phyloP scores from a whole-genome alignment of 768 basidiomycete genomes.

The Leccinum olivaceopallidum region DNA sequence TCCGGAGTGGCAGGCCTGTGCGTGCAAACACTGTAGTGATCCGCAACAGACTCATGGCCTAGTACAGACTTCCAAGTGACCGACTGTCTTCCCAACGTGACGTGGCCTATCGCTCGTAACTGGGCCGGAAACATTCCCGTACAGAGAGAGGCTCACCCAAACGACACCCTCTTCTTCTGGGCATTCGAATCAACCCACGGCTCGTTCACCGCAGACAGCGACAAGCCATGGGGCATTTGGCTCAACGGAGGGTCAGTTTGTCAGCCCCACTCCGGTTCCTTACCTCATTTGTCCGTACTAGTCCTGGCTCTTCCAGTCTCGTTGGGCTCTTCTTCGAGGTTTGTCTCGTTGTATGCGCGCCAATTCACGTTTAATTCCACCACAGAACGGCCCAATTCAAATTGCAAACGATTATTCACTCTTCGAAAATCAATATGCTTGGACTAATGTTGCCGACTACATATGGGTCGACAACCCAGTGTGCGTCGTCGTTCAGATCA shows the following conservation, averaged over 20 bases:
- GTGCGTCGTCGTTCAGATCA: slow-evolving; percentile 23
- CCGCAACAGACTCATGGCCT: neutral
- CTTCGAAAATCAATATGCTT: slow-evolving; percentile 53
- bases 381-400: slow-evolving; percentile 68
- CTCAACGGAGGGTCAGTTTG: slow-evolving; percentile 63
- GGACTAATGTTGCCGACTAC: slow-evolving; percentile 62
- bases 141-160: slow-evolving; percentile 56
- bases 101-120: slow-evolving; percentile 49
- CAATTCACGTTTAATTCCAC: neutral
- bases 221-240: slow-evolving; percentile 73
- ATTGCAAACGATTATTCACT: slow-evolving; percentile 52
- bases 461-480: slow-evolving; percentile 79
- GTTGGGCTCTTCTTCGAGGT: slow-evolving; percentile 66
- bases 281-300: slow-evolving; percentile 16
- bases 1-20: slow-evolving; percentile 64
- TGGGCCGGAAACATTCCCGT: slow-evolving; percentile 69
- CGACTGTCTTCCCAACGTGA: slow-evolving; percentile 56
- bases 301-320: slow-evolving; percentile 73
- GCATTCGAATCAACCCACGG: slow-evolving; percentile 57
- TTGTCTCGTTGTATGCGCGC: slow-evolving; percentile 14
- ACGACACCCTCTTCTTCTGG: slow-evolving; percentile 67
- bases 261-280: neutral
- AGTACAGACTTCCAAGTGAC: slow-evolving; percentile 60
- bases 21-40: slow-evolving; percentile 16
- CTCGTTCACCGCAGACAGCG: slow-evolving; percentile 48